Evolutionary conservation across 768 basidiomycete genomes (phyloP).

Genomic region (Leccinum rimulosum): DNA sequence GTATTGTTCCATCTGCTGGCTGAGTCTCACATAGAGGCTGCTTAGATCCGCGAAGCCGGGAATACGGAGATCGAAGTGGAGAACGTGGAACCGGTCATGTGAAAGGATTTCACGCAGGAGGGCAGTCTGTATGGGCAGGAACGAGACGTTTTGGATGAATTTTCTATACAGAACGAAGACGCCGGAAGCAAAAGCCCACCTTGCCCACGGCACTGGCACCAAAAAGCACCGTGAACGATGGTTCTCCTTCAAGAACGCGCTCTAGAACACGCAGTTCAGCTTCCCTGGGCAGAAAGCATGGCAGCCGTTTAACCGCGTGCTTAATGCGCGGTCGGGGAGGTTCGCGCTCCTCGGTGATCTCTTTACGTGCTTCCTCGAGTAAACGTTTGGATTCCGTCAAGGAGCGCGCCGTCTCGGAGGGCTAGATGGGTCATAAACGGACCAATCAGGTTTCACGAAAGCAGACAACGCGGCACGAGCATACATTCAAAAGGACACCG

Average conservation of each 20-base stretch:
- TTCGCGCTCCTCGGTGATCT: conserved; percentile 68
- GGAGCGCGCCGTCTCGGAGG: conserved; percentile 74
- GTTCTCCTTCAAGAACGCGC: conserved; percentile 61
- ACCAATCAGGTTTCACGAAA: conserved; percentile 9
- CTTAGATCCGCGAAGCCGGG: conserved; percentile 80
- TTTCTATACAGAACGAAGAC: not conserved
- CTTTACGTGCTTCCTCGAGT: conserved; percentile 74
- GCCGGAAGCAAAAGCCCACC: conserved; percentile 35
- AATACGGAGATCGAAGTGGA: conserved; percentile 82
- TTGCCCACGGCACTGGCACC: conserved; percentile 83
- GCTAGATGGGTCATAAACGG: conserved; percentile 41
- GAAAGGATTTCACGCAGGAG: conserved; percentile 77
- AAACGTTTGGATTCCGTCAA: conserved; percentile 74
- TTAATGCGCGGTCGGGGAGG: conserved; percentile 63
- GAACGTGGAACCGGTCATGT: conserved; percentile 66
- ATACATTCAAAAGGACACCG: conserved; percentile 70
- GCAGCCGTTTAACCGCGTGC: conserved; percentile 76
- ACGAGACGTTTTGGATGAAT: not conserved
- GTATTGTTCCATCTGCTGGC: conserved; percentile 78
- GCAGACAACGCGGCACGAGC: conserved; percentile 23
- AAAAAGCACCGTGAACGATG: conserved; percentile 77
- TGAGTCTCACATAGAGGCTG: conserved; percentile 74
- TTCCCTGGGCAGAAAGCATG: conserved; percentile 69
- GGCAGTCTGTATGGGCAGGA: conserved; percentile 51
- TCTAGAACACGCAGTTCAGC: conserved; percentile 66